Base-by-base conservation (phyloP, 495 filamentous ascomycete genomes). In the Beverwykella pulmonaria region DNA sequence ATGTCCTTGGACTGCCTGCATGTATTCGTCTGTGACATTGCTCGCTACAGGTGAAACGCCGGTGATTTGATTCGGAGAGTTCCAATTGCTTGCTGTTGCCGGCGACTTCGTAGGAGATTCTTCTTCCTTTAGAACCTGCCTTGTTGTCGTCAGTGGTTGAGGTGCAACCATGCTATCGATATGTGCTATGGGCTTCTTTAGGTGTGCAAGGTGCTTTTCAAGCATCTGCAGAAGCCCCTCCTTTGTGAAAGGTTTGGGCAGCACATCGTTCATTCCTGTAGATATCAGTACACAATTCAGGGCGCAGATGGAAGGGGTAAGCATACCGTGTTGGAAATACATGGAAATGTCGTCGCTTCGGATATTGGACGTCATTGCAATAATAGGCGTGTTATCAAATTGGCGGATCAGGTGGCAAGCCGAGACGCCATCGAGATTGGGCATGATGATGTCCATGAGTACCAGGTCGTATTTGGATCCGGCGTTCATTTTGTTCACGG, bases 381-480 rank as follows among this genome's bases (percentile, higher is more conserved):
- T 91, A 71, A 98, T 94, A 15, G 94, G 94, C 19, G 86, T 82
- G 25, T 80, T 83, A 67, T 93, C 87, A 69, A 93, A 90, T 75
- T 97, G 91, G 59, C 95, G 89, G 67, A 98, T 97, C 61, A 96
- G 86, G 73, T 92, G 90, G 52, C 92, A 96, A 25, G 94, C 94
- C 10, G 92, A 96, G 29, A 97, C 92, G 53, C 94, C 94, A 73
- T 98, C 94, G 19, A 98, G 81, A 72, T 93, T 88, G 17, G 94
- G 94, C 93, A 98, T 97, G 64, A 98, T 96, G 70, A 98, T 98
- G 79, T 98, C 95, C 94, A 98, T 98, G 47, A 98, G 84, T 48
- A 98, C 92, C 44, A 98, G 78, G 73, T 98, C 93, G 76, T 95
- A 98, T 34, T 90, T 91, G 19, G 87, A 86, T 17, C 89, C 88